Conservation (phyloP, 768 basidiomycete genomes). For the Pulveroboletus sp. region DNA sequence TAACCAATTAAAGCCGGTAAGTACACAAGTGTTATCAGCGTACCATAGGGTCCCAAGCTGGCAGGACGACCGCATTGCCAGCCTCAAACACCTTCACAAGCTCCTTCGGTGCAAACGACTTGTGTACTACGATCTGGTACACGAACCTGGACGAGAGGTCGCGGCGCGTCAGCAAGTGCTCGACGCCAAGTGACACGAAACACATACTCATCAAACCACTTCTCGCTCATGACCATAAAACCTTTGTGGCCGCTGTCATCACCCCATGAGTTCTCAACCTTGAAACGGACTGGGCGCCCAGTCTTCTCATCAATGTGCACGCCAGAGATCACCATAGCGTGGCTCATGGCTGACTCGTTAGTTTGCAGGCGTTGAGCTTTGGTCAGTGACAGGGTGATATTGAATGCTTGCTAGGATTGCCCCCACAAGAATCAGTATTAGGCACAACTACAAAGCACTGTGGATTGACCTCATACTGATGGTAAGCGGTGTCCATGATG, state of each 20-base stretch:
- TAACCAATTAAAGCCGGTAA: background rate
- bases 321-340: constrained; percentile 82
- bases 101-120: constrained; percentile 71
- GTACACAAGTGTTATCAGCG: background rate
- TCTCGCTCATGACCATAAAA: constrained; percentile 87
- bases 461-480: constrained; percentile 65
- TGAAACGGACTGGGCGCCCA: constrained; percentile 83
- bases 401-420: constrained; percentile 62
- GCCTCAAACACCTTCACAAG: constrained; percentile 77
- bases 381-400: constrained; percentile 70
- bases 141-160: constrained; percentile 52
- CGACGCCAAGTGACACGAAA: background rate
- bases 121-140: constrained; percentile 90
- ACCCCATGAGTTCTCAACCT: constrained; percentile 97
- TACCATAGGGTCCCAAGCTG: constrained; percentile 71
- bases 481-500: constrained; percentile 83
- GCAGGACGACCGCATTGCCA: constrained; percentile 61
- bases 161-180: constrained; percentile 1
- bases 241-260: constrained; percentile 73
- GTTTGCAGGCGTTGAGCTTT: constrained; percentile 84
- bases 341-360: constrained; percentile 88
- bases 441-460: background rate
- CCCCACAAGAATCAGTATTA: constrained; percentile 3
- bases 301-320: constrained; percentile 73
- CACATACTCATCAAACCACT: constrained; percentile 87